phyloP scores from a whole-genome alignment of 768 basidiomycete genomes.

The Kwoniella shandongensis region DNA sequence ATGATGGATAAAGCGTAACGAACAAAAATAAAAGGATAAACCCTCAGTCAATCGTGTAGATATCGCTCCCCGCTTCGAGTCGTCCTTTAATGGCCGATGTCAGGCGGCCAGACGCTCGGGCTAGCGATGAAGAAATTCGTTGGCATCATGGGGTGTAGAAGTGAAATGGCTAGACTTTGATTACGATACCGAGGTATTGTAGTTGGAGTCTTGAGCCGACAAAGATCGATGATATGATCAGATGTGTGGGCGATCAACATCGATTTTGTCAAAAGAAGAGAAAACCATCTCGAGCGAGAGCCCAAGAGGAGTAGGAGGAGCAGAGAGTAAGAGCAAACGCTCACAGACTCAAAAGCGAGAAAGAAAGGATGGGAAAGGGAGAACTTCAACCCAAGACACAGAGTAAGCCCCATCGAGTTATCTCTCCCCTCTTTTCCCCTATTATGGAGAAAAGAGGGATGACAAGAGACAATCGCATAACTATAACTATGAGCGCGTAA shows the following conservation, averaged over 20 bases:
- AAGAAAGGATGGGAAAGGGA: slow-evolving; percentile 4
- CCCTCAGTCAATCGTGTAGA: slow-evolving; percentile 40
- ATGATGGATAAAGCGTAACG: not conserved
- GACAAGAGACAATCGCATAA: slow-evolving; percentile 44
- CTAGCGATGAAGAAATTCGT: slow-evolving; percentile 53
- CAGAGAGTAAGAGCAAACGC: not conserved
- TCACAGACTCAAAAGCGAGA: slow-evolving; percentile 9
- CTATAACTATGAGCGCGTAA: slow-evolving; percentile 47
- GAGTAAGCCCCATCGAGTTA: slow-evolving; percentile 54
- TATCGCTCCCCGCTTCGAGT: slow-evolving; percentile 41
- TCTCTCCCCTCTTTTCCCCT: slow-evolving; percentile 15
- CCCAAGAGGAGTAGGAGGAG: not conserved
- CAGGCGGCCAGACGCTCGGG: slow-evolving; percentile 32
- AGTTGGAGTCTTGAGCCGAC: not conserved
- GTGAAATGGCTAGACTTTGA: not conserved
- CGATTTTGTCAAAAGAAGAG: slow-evolving; percentile 1
- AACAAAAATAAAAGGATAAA: slow-evolving; percentile 8
- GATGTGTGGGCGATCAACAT: slow-evolving; percentile 20
- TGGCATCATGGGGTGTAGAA: slow-evolving; percentile 43
- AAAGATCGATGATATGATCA: slow-evolving; percentile 4
- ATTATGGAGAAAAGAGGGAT: not conserved
- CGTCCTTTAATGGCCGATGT: slow-evolving; percentile 33
- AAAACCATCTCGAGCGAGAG: slow-evolving; percentile 13
- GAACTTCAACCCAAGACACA: slow-evolving; percentile 37
- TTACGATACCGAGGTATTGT: not conserved